These are phyloP conservation scores for Agaricus sinodeliciosus DNA, from an alignment of 768 basidiomycete genomes.

Conservation along the genomic window DNA sequence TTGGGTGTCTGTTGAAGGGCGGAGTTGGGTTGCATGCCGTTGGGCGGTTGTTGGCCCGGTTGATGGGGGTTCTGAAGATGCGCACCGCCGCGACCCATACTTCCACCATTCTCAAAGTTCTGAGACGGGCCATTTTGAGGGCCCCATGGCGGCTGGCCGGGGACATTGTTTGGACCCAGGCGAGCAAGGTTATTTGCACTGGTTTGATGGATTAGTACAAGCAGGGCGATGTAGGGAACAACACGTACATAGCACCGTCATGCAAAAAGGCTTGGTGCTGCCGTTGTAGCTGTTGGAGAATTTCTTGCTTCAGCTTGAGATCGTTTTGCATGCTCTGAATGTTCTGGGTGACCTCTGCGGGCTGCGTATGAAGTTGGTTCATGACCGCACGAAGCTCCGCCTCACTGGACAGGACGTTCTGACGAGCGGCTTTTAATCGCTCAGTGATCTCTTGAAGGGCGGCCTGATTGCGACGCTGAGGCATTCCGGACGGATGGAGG, in stretches of 20 bases:
- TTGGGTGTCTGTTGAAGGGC: conserved; percentile 4
- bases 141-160: conserved; percentile 1
- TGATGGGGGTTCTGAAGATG: conserved; percentile 3
- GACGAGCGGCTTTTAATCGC: conserved; percentile 2
- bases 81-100: conserved; percentile 2
- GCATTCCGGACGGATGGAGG: neutral
- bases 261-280: neutral
- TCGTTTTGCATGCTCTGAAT: conserved; percentile 1
- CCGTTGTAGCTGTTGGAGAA: neutral
- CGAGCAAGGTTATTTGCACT: neutral
- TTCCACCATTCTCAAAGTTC: conserved; percentile 8
- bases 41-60: neutral
- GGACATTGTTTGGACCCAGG: neutral
- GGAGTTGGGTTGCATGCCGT: conserved; percentile 4
- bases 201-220: neutral
- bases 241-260: conserved; percentile 1
- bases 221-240: neutral
- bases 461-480: conserved; percentile 1
- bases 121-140: conserved; percentile 1
- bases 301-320: conserved; percentile 4
- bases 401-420: neutral
- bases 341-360: neutral
- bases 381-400: neutral
- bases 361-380: conserved; percentile 8
- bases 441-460: conserved; percentile 1